Base-by-base conservation (phyloP, 495 filamentous ascomycete species). In the Daldinia bambusicola region DNA sequence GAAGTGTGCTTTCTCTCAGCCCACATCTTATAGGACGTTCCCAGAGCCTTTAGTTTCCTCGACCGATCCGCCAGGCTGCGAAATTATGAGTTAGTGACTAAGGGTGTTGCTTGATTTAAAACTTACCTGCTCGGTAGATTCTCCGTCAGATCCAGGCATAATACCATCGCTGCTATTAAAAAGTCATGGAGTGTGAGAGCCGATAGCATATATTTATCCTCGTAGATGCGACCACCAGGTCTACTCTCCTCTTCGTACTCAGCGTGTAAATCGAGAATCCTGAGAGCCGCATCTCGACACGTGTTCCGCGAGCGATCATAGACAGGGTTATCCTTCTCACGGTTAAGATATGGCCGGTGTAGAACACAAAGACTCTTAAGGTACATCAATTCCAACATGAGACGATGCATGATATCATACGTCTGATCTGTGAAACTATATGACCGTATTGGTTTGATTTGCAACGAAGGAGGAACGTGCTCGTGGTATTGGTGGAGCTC, bases 181-280 rank as follows among this genome's bases (percentile, higher is more conserved):
- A 83, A 81, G 63, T 83, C 80, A 55, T 84, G 81, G 10, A 81
- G 72, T 0, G 79, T 77, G 8, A 84, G 60, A 30, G 74, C 76
- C 3, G 77, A 76, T 1, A 82, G 57, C 68, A 82, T 78, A 70
- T 80, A 81, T 52, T 73, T 76, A 48, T 84, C 80, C 18, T 77
- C 69, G 16, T 75, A 65, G 55, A 84, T 68, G 3, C 76, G 72
- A 2, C 82, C 82, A 6, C 79, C 81, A 12, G 77, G 72, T n/a
- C 65, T 63, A 43, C 74, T 76, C 69, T 79, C 80, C 37, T 74
- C 66, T 36, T 81, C 76, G 26, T 81, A 78, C 55, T 80, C 79
- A 20, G 76, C 75, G 38, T 81, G 77, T 31, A 80, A 61, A 36
- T 75, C 73, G 9, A 83, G 65, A 13, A 84, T 78, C 55, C 72